Conservation (phyloP, 345 rosid species). For the Camelina hispida region DNA sequence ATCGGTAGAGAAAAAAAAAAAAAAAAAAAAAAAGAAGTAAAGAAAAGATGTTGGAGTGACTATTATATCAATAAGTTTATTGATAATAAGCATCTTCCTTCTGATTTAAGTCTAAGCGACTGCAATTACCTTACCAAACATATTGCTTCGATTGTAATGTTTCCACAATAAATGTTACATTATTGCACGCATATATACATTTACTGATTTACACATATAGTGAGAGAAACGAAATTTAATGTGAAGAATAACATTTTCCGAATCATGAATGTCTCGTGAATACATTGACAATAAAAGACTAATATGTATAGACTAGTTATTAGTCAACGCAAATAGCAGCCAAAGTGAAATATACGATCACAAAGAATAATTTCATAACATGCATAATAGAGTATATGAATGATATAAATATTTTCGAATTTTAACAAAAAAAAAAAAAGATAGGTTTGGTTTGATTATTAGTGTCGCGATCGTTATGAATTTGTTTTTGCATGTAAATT, state of each 20-base stretch:
- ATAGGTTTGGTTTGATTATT: neutral
- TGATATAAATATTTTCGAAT: neutral
- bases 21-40: too few species aligned
- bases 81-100: conserved; percentile 17
- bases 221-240: neutral
- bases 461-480: neutral
- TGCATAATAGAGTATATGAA: too few species aligned
- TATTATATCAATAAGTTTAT: too few species aligned
- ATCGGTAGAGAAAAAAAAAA: too few species aligned
- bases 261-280: conserved; percentile 20
- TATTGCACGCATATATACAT: neutral
- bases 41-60: too few species aligned
- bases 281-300: neutral
- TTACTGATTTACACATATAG: neutral
- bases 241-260: conserved; percentile 1
- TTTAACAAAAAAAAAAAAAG: neutral
- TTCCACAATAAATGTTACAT: neutral
- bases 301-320: neutral
- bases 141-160: conserved; percentile 27
- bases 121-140: conserved; percentile 17
- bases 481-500: neutral
- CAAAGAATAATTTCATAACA: neutral
- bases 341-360: neutral
- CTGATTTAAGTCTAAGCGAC: conserved; percentile 34
- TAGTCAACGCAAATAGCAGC: neutral